Evolutionary conservation across 139 green algal genomes (phyloP), one percentile per base, ranked within the genome.

Genomic region (Chlamydomonas sphaeroides): DNA sequence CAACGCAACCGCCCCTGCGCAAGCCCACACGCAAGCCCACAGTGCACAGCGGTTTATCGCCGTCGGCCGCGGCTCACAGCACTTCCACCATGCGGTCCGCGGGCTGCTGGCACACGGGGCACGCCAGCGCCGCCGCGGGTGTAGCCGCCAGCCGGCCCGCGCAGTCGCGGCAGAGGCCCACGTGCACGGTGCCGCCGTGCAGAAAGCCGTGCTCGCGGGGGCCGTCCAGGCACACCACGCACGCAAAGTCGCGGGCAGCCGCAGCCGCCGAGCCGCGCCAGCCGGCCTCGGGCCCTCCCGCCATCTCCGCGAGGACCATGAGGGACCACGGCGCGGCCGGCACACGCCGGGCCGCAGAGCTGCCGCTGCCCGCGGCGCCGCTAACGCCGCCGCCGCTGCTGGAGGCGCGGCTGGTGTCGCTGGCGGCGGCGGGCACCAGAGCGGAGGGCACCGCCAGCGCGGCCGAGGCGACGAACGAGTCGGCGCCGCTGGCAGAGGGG

Each of bases 81-180:
- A 77, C 32, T 11, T 53, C 42, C 48, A 77, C 69, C 18, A 45
- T 25, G 2, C 69, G n/a, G 26, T 77, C 69, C 69, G 36, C 69
- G 5, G 45, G 45, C n/a, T 45, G 28, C 32, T 32, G 17, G 48
- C 69, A 77, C 45, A 77, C 45, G n/a, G 69, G 69, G 69, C 69
- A 77, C 23, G 7, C 1, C 69, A 65, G 4, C 25, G 15, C 30
- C 4, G 26, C 35, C 15, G 26, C 63, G 15, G 33, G 6, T 30
- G 20, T 28, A 32, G 56, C 14, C 20, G 17, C 3, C 18, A 65
- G 21, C n/a, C n/a, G 45, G 6, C 10, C 45, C 18, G 48, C 45
- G 45, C 69, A 77, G 28, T 77, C 69, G n/a, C n/a, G 32, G 48
- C 69, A 77, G 48, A 77, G 48, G n/a, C 69, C 69, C n/a, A 77